Evolutionary conservation across 805 yeast species (phyloP), one percentile per base, ranked within the genome.

Genomic region (Candida coleopterorum): DNA sequence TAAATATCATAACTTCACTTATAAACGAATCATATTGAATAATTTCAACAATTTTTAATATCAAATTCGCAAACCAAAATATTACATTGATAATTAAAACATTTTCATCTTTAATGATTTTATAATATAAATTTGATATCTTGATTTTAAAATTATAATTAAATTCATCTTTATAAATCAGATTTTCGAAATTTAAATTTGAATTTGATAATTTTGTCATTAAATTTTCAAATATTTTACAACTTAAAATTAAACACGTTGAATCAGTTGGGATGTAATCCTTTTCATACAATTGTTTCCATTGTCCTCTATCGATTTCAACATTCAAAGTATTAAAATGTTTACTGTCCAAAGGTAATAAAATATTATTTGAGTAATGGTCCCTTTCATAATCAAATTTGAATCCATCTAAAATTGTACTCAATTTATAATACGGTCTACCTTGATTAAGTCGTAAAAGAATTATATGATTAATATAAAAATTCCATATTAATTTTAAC

Each of bases 1-100:
- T 53, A 44, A 72, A 65, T 23, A 64, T 39, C 25, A 72, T 49
- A 30, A 70, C 46, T 6, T 53, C 51, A 6, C 53, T 45, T 27
- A 72, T 55, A 14, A 43, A 39, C 20, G 34, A 32, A n/a, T 36
- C 34, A 21, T 41, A 32, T 16, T 44, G 45, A n/a, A 62, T 12
- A 3, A 35, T 25, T 17, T 35, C 39, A 20, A 21, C 34, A 10
- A 31, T 29, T n/a, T 29, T 26, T 14, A 35, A n/a, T 7, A 35
- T 35, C 15, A 29, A 20, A 29, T 35, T 35, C 5, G 39, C 33
- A 29, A 35, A 35, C 39, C 39, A 35, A 17, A 29, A 35, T 3
- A 17, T 29, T 8, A 23, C 15, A 27, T 35, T 35, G 8, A 35
- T 35, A 10, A 35, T 34, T 4, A 31, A 29, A 11, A 35, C 4